Percentiles rank a stretch among this genome's conserved stretches.
phyloP scores from a whole-genome alignment of 257 asterid species.

The Jacaranda copaia region DNA sequence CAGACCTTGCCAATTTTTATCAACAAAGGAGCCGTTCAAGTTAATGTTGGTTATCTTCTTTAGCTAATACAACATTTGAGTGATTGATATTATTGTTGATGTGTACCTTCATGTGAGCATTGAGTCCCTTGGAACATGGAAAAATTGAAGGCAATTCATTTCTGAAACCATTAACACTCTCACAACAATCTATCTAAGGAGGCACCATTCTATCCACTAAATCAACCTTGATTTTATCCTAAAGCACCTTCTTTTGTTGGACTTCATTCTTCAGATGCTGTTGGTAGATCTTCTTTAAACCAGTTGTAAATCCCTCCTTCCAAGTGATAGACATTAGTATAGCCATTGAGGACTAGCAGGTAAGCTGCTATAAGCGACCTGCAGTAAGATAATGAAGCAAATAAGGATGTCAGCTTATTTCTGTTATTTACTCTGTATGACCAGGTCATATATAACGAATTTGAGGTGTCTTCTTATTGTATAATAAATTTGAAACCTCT shows the following conservation, averaged over 20 bases:
- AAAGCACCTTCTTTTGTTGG: constrained; percentile 9
- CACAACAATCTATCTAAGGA: constrained; percentile 19
- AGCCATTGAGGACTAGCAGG: constrained; percentile 89
- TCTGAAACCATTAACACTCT: constrained; percentile 24
- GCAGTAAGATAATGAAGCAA: constrained; percentile 42
- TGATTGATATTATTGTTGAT: neutral
- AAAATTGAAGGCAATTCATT: constrained; percentile 27
- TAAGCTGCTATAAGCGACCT: constrained; percentile 98
- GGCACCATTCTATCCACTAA: constrained; percentile 11
- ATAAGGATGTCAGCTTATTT: constrained; percentile 16
- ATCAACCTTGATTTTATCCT: constrained; percentile 10
- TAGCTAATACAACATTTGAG: too few species aligned
- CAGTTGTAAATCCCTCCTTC: constrained; percentile 88
- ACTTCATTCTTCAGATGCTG: constrained; percentile 70
- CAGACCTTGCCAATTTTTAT: too few species aligned
- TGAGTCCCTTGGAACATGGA: constrained; percentile 11
- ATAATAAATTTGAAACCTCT: neutral
- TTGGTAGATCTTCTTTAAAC: constrained; percentile 81
- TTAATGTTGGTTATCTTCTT: too few species aligned
- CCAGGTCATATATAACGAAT: neutral
- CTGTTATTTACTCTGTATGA: constrained; percentile 11
- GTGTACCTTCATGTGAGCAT: neutral
- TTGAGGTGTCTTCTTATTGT: neutral
- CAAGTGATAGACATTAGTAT: constrained; percentile 76
- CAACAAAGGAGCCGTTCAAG: too few species aligned